These are phyloP conservation scores for Xylaria longipes DNA, from an alignment of 495 filamentous ascomycete species.

Conservation along the genomic window DNA sequence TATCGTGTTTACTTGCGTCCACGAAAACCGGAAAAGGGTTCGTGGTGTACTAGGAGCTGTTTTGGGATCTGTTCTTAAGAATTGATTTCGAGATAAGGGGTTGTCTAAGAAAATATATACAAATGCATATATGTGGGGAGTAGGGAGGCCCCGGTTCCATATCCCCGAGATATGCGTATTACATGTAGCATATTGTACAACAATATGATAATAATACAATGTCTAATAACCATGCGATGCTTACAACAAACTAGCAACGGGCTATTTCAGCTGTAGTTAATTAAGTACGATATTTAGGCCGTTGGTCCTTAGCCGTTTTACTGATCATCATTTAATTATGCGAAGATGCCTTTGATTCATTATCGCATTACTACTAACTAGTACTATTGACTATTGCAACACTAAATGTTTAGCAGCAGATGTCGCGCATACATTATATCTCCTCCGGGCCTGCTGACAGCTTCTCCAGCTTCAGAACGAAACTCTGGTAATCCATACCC, in stretches of 20 bases:
- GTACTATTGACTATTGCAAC: background rate
- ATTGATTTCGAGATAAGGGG: conserved; percentile 9
- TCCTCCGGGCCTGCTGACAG: conserved; percentile 19
- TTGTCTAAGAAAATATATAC: background rate
- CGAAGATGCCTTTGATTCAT: background rate
- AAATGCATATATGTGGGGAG: background rate
- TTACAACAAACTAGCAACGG: background rate
- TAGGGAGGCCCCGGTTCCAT: background rate
- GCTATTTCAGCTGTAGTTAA: background rate
- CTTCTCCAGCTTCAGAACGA: conserved; percentile 52
- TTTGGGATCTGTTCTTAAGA: conserved; percentile 60
- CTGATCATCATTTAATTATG: background rate
- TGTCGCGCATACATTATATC: background rate
- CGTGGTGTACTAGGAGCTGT: conserved; percentile 77
- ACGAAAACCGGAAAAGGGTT: conserved; percentile 69
- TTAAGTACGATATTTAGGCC: background rate
- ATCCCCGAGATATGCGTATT: background rate
- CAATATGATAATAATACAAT: background rate
- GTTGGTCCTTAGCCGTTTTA: background rate
- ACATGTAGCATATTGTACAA: background rate
- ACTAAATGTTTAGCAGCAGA: background rate
- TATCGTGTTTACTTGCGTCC: conserved; percentile 73
- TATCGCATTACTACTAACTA: conserved; percentile 9
- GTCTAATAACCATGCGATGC: background rate
- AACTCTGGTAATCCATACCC: conserved; percentile 49